phyloP scores from a whole-genome alignment of 2,329 filamentous ascomycete genomes.

The Seiridium cupressi region DNA sequence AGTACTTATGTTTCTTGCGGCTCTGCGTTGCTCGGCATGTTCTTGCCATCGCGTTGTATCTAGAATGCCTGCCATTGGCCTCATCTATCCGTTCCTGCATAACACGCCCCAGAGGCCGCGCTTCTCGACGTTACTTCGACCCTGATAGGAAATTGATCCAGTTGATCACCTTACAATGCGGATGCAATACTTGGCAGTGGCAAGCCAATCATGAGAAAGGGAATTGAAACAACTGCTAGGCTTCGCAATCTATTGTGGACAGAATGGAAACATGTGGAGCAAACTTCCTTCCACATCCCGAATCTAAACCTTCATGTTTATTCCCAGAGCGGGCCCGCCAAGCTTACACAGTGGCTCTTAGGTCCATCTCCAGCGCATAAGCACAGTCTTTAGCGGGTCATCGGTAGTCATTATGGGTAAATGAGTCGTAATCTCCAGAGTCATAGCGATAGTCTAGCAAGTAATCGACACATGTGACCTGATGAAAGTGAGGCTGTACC shows the following conservation, averaged over 20 bases:
- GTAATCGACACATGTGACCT: not conserved
- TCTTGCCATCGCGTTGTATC: not conserved
- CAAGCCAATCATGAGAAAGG: not conserved
- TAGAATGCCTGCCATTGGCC: not conserved
- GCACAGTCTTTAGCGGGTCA: not conserved
- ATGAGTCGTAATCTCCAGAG: not conserved
- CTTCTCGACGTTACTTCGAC: not conserved
- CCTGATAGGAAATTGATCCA: not conserved
- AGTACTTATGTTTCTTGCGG: slow-evolving; percentile 1
- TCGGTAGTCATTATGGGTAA: not conserved
- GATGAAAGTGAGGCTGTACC: no score
- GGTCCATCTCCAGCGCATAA: not conserved
- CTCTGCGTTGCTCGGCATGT: not conserved
- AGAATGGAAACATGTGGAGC: not conserved
- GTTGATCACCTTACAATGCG: not conserved
- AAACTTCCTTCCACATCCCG: not conserved
- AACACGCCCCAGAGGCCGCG: not conserved
- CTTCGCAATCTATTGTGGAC: slow-evolving; percentile 1
- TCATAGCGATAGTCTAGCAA: not conserved
- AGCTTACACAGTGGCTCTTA: not conserved
- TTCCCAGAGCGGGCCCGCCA: not conserved
- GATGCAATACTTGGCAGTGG: not conserved
- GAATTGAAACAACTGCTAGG: not conserved
- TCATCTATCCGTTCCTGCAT: not conserved
- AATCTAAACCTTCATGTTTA: not conserved